phyloP scores from a whole-genome alignment of 78 protist species.

The Dictyostelium purpureum region DNA sequence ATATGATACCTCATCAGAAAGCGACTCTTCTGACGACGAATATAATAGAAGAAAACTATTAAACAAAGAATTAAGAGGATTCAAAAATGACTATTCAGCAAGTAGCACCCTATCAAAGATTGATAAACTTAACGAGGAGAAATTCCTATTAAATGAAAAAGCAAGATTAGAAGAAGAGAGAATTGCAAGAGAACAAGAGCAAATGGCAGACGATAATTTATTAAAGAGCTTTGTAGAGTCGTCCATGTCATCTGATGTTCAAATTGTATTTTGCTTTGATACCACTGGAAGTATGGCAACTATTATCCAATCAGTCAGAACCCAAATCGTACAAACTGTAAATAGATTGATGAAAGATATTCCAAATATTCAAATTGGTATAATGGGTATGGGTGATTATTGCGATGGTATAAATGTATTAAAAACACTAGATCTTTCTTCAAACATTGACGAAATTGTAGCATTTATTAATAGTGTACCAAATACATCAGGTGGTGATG shows the following conservation, averaged over 20 bases:
- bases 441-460: constrained; percentile 8
- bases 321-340: constrained; percentile 50
- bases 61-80: constrained; percentile 22
- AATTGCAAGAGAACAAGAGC: not conserved
- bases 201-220: constrained; percentile 45
- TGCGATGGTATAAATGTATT: constrained; percentile 69
- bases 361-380: constrained; percentile 70
- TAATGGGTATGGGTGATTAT: constrained; percentile 83
- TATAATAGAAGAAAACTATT: too few relatives aligned
- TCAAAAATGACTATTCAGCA: too few relatives aligned
- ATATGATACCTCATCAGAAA: too few relatives aligned
- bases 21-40: too few relatives aligned
- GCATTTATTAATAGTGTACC: constrained; percentile 53
- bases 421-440: constrained; percentile 26
- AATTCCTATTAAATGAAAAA: not conserved
- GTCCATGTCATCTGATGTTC: constrained; percentile 65
- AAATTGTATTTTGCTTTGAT: constrained; percentile 83
- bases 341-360: constrained; percentile 78
- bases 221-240: constrained; percentile 55
- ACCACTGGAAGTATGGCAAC: constrained; percentile 70
- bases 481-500: constrained; percentile 81
- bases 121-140: too few relatives aligned
- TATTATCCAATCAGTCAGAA: constrained; percentile 35
- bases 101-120: too few relatives aligned
- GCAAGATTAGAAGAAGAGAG: not conserved